Conservation (phyloP, 1,139 yeast species). For the Barnettozyma hawaiiensis region DNA sequence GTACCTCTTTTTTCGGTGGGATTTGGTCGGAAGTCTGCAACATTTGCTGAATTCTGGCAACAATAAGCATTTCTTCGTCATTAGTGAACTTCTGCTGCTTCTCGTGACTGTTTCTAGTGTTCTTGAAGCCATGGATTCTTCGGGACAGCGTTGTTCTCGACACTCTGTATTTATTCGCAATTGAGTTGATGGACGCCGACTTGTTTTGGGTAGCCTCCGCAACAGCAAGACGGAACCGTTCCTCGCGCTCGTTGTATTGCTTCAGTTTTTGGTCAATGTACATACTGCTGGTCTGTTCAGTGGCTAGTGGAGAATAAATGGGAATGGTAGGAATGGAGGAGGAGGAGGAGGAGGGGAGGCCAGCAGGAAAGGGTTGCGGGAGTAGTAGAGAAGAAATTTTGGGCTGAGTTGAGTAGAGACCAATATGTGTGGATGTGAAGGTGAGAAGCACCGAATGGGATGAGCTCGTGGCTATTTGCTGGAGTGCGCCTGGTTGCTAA, state of each 20-base stretch:
- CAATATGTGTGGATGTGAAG: background rate
- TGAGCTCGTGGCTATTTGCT: background rate
- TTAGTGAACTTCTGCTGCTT: conserved; percentile 27
- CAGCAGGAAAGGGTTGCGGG: conserved; percentile 5
- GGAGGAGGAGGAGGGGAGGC: background rate
- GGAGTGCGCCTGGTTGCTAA: background rate
- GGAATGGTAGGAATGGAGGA: background rate
- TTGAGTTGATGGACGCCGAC: conserved; percentile 24
- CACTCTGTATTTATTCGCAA: conserved; percentile 25
- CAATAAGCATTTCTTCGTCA: conserved; percentile 23
- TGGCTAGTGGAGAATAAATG: background rate
- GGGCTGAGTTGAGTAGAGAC: background rate
- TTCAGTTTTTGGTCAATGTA: conserved; percentile 24
- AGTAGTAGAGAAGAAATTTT: conserved; percentile 10
- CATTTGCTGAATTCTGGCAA: conserved; percentile 17
- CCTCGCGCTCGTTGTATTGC: conserved; percentile 27
- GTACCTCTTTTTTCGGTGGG: conserved; percentile 23
- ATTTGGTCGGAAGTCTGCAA: conserved; percentile 18
- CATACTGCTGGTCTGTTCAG: conserved; percentile 8
- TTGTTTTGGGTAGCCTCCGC: conserved; percentile 25
- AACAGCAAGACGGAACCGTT: conserved; percentile 24
- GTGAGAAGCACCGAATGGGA: background rate
- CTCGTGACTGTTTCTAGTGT: conserved; percentile 25
- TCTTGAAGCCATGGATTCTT: conserved; percentile 26
- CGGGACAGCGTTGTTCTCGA: conserved; percentile 24